Percentiles rank a stretch among this genome's conserved stretches.
phyloP scores from a whole-genome alignment of 306 rosid genomes.

The Styphnolobium japonicum region DNA sequence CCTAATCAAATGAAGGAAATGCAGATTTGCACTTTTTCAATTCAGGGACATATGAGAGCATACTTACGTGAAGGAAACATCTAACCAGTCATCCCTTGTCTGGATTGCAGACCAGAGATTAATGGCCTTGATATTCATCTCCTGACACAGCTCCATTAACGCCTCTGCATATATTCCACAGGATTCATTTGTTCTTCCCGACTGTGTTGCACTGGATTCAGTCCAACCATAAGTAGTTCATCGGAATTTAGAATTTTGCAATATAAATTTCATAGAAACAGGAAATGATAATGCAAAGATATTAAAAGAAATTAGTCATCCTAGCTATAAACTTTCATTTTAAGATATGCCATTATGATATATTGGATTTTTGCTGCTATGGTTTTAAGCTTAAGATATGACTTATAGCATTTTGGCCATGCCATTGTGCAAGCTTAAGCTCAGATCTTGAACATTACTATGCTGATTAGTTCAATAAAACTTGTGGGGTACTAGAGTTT shows the following conservation, averaged over 20 bases:
- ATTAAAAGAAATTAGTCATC: background rate
- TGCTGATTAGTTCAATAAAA: no score
- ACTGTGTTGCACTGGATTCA: conserved; percentile 26
- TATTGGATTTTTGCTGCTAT: no score
- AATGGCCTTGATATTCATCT: conserved; percentile 54
- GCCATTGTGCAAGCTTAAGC: background rate
- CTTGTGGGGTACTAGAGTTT: no score
- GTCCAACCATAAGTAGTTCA: background rate
- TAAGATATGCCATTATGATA: no score
- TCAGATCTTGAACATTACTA: background rate
- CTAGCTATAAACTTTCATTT: no score
- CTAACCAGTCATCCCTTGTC: conserved; percentile 58
- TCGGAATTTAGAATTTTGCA: background rate
- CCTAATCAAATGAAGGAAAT: background rate
- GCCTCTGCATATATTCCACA: conserved; percentile 68
- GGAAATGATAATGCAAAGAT: background rate
- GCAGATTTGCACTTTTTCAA: background rate
- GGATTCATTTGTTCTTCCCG: conserved; percentile 47
- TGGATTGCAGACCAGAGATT: conserved; percentile 68
- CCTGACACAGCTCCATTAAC: conserved; percentile 57
- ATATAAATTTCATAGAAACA: background rate
- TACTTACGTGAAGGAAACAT: conserved; percentile 67
- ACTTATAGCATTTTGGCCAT: background rate
- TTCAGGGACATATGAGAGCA: background rate
- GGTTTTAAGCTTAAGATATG: background rate